Evolutionary conservation across 129 eudicot genomes (phyloP).

Genomic region (Pulicaria dysenterica): DNA sequence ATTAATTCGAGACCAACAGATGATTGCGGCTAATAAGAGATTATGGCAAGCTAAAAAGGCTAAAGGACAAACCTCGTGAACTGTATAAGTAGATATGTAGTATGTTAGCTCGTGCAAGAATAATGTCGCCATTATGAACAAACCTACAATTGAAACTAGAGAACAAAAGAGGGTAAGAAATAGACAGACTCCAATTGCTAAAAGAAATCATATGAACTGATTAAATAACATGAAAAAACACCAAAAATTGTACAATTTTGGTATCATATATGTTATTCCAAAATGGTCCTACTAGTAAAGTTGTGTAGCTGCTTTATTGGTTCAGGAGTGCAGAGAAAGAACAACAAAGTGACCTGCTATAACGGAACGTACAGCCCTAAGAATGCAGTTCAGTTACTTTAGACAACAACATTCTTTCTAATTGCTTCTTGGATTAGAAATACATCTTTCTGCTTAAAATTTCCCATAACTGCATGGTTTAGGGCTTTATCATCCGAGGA

Average conservation of each 20-base stretch:
- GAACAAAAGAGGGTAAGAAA: slow-evolving; percentile 14
- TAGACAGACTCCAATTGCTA: slow-evolving; percentile 9
- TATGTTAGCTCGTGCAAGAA: slow-evolving; percentile 88
- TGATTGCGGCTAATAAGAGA: background rate
- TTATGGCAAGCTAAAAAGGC: background rate
- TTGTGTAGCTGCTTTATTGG: background rate
- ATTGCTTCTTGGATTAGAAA: background rate
- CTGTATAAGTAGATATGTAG: slow-evolving; percentile 79
- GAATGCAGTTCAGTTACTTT: background rate
- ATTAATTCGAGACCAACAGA: background rate
- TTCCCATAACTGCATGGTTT: background rate
- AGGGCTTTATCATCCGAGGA: slow-evolving; percentile 1
- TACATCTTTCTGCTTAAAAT: slow-evolving; percentile 1
- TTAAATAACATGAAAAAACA: slow-evolving; percentile 2
- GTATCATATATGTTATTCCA: background rate
- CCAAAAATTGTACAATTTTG: background rate
- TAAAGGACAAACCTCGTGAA: slow-evolving; percentile 68
- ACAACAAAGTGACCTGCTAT: slow-evolving; percentile 20
- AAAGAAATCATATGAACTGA: slow-evolving; percentile 7
- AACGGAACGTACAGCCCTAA: background rate
- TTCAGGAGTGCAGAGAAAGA: background rate
- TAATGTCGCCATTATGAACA: slow-evolving; percentile 84
- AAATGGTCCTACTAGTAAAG: slow-evolving; percentile 1
- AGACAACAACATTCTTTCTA: background rate
- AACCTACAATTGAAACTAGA: slow-evolving; percentile 81